These are phyloP conservation scores for Dichotomopilus funicola DNA, from an alignment of 2,329 filamentous ascomycete genomes.

Conservation along the genomic window DNA sequence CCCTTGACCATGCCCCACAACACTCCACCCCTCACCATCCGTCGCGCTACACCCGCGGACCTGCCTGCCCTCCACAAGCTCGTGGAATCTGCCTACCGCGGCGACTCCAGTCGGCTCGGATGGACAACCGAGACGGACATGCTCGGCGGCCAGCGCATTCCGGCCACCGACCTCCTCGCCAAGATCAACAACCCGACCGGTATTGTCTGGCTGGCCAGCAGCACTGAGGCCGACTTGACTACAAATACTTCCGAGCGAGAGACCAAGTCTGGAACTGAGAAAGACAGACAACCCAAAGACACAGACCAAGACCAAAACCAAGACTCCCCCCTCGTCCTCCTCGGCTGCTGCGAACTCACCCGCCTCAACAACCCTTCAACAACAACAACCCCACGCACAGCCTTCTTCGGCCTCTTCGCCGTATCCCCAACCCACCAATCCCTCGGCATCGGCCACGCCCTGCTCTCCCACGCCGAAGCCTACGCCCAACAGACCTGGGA, in stretches of 20 bases:
- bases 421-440: constrained; percentile 36
- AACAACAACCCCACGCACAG: constrained; percentile 14
- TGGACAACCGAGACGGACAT: constrained; percentile 45
- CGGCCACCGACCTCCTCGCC: constrained; percentile 18
- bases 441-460: neutral
- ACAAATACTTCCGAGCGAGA: constrained; percentile 12
- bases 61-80: constrained; percentile 29
- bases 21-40: no score
- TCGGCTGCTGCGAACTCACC: constrained; percentile 41
- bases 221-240: constrained; percentile 14
- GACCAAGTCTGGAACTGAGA: no score
- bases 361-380: constrained; percentile 14
- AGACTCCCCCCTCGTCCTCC: constrained; percentile 14
- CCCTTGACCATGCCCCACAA: no score
- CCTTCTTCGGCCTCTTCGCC: constrained; percentile 44
- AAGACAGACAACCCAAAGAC: no score
- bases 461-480: constrained; percentile 31
- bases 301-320: no score
- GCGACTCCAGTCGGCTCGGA: constrained; percentile 34
- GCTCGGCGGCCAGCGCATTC: constrained; percentile 38
- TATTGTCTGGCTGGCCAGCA: constrained; percentile 32
- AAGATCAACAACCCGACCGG: constrained; percentile 37
- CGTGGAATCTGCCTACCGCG: constrained; percentile 40
- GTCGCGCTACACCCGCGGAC: neutral
- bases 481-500: constrained; percentile 31